A percentile compares a stretch with the other conserved stretches of the same genome.
phyloP scores from a whole-genome alignment of 345 rosid genomes.

The Dipteronia dyeriana region DNA sequence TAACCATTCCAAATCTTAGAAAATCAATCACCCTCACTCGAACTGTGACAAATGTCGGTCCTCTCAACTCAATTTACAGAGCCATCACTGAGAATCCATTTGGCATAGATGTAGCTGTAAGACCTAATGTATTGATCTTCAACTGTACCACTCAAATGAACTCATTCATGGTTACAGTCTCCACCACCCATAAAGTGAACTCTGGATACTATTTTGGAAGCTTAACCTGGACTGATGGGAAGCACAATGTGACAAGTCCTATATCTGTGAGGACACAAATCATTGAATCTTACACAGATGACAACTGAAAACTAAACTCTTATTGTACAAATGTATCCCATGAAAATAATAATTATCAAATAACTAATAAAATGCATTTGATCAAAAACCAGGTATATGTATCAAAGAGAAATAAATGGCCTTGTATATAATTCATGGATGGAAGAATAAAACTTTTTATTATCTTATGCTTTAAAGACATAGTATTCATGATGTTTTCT shows the following conservation, averaged over 20 bases:
- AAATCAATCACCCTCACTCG: constrained; percentile 24
- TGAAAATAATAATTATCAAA: background rate
- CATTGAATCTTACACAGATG: constrained; percentile 17
- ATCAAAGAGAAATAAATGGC: no score
- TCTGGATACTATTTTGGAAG: constrained; percentile 48
- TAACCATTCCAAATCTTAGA: constrained; percentile 31
- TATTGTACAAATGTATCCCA: background rate
- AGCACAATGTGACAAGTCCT: constrained; percentile 41
- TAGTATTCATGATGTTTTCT: background rate
- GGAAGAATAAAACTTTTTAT: no score
- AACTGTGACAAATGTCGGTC: constrained; percentile 31
- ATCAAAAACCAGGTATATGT: background rate
- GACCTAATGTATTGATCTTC: constrained; percentile 29
- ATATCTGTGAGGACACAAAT: constrained; percentile 41
- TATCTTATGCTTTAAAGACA: no score
- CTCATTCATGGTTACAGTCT: constrained; percentile 27
- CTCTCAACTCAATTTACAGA: background rate
- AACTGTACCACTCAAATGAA: constrained; percentile 17
- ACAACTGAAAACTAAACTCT: constrained; percentile 10
- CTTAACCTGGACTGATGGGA: constrained; percentile 44
- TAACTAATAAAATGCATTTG: background rate
- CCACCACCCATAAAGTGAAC: constrained; percentile 27
- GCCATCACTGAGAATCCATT: constrained; percentile 30
- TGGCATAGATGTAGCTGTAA: constrained; percentile 31
- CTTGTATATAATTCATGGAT: no score